Conservation (phyloP, 176 grass and related monocot genomes). For the Coix lacrymajobi region DNA sequence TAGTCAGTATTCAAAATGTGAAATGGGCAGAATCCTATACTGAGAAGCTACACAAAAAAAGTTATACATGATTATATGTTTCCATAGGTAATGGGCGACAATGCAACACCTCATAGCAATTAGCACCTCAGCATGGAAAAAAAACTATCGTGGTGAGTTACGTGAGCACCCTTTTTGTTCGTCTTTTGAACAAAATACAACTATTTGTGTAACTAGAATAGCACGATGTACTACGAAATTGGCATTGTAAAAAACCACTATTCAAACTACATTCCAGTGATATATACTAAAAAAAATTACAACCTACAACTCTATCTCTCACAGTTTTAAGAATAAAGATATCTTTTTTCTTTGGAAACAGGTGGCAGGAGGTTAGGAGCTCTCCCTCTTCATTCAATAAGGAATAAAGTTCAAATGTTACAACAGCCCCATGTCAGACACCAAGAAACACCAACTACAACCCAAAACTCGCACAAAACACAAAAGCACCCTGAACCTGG, state of each 20-base stretch:
- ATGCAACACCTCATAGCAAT: neutral
- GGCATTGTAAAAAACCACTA: neutral
- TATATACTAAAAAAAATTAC: constrained; percentile 17
- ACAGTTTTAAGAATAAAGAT: neutral
- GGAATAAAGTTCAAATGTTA: neutral
- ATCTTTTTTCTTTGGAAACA: constrained; percentile 7
- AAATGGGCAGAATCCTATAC: neutral
- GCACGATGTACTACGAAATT: neutral
- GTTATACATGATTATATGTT: neutral
- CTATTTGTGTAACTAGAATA: constrained; percentile 2
- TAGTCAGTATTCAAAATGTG: neutral
- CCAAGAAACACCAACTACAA: neutral
- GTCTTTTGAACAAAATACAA: constrained; percentile 23
- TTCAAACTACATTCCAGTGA: constrained; percentile 9
- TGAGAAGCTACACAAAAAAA: neutral
- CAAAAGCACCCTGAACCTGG: neutral
- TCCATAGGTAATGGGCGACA: neutral
- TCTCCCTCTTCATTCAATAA: neutral
- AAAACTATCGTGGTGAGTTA: neutral
- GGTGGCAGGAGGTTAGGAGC: neutral
- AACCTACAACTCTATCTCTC: constrained; percentile 9
- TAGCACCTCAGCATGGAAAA: constrained; percentile 7
- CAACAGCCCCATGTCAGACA: neutral
- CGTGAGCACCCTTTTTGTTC: neutral
- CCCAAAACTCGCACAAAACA: neutral